phyloP scores from a whole-genome alignment of 306 rosid genomes.

The Gleditsia sinensis region DNA sequence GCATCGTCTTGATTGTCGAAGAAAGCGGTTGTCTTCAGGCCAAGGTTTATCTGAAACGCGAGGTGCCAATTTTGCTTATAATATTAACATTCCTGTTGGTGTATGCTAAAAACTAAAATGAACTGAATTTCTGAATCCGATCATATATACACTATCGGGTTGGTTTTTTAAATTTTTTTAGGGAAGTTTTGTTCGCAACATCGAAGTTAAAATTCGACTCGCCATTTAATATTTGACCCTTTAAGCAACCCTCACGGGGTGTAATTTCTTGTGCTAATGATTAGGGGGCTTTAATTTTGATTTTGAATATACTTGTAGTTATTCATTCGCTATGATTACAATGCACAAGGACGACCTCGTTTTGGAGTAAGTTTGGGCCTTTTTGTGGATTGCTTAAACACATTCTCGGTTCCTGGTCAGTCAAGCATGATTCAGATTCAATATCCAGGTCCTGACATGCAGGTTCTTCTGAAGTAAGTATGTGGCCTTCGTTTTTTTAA shows the following conservation, averaged over 20 bases:
- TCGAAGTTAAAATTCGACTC: neutral
- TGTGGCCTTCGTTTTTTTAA: neutral
- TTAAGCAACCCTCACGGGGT: neutral
- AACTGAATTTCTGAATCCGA: neutral
- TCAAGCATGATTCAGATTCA: slow-evolving; percentile 64
- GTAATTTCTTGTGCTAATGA: neutral
- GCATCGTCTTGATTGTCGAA: slow-evolving; percentile 81
- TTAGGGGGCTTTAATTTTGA: neutral
- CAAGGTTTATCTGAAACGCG: slow-evolving; percentile 93
- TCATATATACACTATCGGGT: neutral
- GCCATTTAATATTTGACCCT: neutral
- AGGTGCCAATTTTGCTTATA: slow-evolving; percentile 44
- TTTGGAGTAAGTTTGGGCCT: slow-evolving; percentile 91
- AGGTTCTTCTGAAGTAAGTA: slow-evolving; percentile 83
- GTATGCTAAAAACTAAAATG: no score
- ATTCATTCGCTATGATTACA: slow-evolving; percentile 73
- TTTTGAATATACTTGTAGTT: slow-evolving; percentile 43
- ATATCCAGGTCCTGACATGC: slow-evolving; percentile 97
- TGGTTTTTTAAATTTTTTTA: neutral
- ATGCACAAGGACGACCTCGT: slow-evolving; percentile 76
- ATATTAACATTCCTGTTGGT: neutral
- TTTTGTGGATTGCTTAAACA: slow-evolving; percentile 81
- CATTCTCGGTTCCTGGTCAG: slow-evolving; percentile 78
- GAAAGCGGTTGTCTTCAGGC: slow-evolving; percentile 91
- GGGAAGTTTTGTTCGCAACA: neutral